phyloP scores from a whole-genome alignment of 2,329 filamentous ascomycete genomes.

The Pyricularia pennisetigena region DNA sequence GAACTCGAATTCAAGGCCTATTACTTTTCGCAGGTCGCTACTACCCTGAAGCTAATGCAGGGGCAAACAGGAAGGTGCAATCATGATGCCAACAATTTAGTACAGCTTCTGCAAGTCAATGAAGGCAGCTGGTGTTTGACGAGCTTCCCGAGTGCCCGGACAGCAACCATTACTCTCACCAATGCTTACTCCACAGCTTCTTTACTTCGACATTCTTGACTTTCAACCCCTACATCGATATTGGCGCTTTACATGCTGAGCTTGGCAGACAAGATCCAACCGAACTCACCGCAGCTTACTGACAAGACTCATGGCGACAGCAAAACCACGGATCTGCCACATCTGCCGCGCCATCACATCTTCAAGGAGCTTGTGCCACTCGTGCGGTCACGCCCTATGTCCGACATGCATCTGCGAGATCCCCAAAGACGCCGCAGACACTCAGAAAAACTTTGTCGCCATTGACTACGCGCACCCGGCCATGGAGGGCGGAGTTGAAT shows the following conservation, averaged over 20 bases:
- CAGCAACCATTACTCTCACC: neutral
- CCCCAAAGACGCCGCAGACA: constrained; percentile 12
- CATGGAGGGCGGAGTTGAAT: neutral
- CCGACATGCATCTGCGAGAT: constrained; percentile 31
- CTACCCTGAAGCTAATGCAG: neutral
- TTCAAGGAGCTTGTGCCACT: constrained; percentile 28
- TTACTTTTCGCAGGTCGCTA: neutral
- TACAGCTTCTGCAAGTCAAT: neutral
- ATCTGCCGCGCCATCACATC: constrained; percentile 33
- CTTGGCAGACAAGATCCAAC: neutral
- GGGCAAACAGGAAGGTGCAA: neutral
- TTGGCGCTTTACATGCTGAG: neutral
- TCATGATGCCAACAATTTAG: neutral
- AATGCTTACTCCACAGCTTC: neutral
- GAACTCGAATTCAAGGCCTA: neutral
- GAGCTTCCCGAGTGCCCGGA: neutral
- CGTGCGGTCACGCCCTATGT: constrained; percentile 42
- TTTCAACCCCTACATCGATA: neutral
- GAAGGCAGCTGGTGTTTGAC: neutral
- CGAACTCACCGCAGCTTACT: neutral
- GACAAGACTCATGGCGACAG: neutral
- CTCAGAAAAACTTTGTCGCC: constrained; percentile 12
- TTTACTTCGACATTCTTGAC: neutral
- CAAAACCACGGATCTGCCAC: constrained; percentile 33
- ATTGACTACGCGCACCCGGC: neutral